Conservation (phyloP, 805 yeast genomes). For the Pichia occidentalis region DNA sequence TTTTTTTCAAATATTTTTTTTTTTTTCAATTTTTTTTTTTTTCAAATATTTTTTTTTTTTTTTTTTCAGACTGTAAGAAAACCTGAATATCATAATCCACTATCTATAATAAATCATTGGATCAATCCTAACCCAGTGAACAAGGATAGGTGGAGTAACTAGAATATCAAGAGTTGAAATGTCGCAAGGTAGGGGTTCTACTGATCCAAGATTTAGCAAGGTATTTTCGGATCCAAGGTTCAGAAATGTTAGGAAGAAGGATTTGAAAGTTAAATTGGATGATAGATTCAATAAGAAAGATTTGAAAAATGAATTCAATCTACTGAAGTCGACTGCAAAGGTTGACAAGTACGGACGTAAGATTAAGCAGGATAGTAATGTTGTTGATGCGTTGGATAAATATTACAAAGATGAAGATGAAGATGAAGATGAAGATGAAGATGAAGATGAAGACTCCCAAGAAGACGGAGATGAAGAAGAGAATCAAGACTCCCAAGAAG, state of each 20-base stretch:
- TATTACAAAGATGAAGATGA: conserved; percentile 47
- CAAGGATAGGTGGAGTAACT: too few relatives aligned
- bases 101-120: too few relatives aligned
- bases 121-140: too few relatives aligned
- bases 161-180: too few relatives aligned
- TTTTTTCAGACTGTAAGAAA: too few relatives aligned
- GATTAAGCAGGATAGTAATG: conserved; percentile 41
- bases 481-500: conserved; percentile 4
- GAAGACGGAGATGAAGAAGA: conserved; percentile 32
- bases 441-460: conserved; percentile 25
- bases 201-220: conserved; percentile 71
- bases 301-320: conserved; percentile 30
- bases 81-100: too few relatives aligned
- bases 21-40: too few relatives aligned
- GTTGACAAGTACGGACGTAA: conserved; percentile 88
- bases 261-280: conserved; percentile 73
- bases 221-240: conserved; percentile 88
- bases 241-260: conserved; percentile 61
- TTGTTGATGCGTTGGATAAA: conserved; percentile 42
- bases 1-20: too few relatives aligned
- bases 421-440: conserved; percentile 21
- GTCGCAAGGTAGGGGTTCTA: conserved; percentile 19
- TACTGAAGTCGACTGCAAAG: conserved; percentile 55
- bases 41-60: too few relatives aligned
- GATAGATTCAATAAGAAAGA: conserved; percentile 72